Base-by-base conservation (phyloP, 1,284 basidiomycete genomes). In the Cutaneotrichosporon sp. region DNA sequence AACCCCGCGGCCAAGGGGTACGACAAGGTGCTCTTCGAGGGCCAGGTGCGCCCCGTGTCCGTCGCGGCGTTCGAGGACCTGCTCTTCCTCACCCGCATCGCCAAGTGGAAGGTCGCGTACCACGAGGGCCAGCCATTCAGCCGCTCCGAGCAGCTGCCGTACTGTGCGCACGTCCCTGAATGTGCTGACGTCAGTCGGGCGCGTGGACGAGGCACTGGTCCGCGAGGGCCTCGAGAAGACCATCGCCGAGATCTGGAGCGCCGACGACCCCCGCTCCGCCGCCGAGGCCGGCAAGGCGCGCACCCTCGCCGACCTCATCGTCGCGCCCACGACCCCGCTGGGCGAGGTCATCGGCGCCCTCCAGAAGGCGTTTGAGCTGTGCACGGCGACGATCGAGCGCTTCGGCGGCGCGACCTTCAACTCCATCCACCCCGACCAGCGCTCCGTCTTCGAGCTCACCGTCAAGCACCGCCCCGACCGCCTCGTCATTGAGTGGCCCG, bases 381-480 rank as follows among this genome's bases (percentile, higher is more conserved):
- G 45, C 45, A 47, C 45, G 1, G 25, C 22, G 3, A 27, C 45
- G 4, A 47, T 47, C 5, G 45, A 24, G 20, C 45, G 45, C 10
- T 27, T 47, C 11, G 45, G 45, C 14, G 45, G 45, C 8, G 9
- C 45, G 22, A 24, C 45, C 45, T 47, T 47, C 25, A 27, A 24
- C 7, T 22, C 45, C 20, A 47, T 47, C 7, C 22, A 47, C 22
- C 11, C 45, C 24, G 45, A 47, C 45, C 45, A 47, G 22, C 20
- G 25, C 22, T 47, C 45, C 20, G 45, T 47, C 10, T 47, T 47
- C 24, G 45, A 47, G 45, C 45, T 47, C 22, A 47, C 45, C 13
- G 10, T 47, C 45, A 47, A 47, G 45, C 45, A 47, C 45, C 20
- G 45, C 9, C 45, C 45, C 45, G 45, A 47, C 45, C 45, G 45